Percentiles rank a stretch among this genome's conserved stretches.
Evolutionary conservation across 495 filamentous ascomycete species (phyloP).

Genomic region (Aspergillus bridgeri): DNA sequence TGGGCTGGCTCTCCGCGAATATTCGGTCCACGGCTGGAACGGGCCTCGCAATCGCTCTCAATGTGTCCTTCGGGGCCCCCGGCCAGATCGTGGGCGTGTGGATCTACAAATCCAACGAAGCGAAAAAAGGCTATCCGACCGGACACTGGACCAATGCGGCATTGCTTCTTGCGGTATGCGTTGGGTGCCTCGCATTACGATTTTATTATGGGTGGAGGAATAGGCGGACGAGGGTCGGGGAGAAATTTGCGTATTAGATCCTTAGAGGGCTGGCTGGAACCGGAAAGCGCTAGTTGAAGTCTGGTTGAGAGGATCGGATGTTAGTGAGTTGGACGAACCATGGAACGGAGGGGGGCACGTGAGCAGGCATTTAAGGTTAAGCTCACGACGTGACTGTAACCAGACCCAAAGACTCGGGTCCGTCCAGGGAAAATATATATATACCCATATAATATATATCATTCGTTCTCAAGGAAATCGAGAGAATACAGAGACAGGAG

Average conservation of each 20-base stretch:
- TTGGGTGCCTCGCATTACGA: conserved; percentile 34
- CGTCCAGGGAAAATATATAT: neutral
- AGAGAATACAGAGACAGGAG: no score
- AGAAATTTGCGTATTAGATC: conserved; percentile 32
- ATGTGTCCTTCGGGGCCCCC: conserved; percentile 61
- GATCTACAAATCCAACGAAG: conserved; percentile 66
- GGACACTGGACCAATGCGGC: conserved; percentile 57
- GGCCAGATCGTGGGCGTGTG: conserved; percentile 71
- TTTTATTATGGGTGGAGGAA: conserved; percentile 41
- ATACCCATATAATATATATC: no score
- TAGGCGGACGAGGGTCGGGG: conserved; percentile 16
- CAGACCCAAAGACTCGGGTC: conserved; percentile 2
- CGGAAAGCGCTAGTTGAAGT: neutral
- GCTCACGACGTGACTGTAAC: conserved; percentile 15
- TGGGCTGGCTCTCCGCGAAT: conserved; percentile 70
- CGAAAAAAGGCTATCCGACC: conserved; percentile 59
- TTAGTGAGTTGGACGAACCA: conserved; percentile 17
- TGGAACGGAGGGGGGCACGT: conserved; percentile 22
- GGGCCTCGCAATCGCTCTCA: conserved; percentile 66
- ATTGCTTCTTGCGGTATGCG: conserved; percentile 39
- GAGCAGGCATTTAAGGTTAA: conserved; percentile 26
- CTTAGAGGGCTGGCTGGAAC: neutral
- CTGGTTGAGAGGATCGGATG: neutral
- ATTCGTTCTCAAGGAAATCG: no score
- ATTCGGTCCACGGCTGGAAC: conserved; percentile 59